Conservation (phyloP, 257 asterid genomes). For the Solanum sparsipilum region DNA sequence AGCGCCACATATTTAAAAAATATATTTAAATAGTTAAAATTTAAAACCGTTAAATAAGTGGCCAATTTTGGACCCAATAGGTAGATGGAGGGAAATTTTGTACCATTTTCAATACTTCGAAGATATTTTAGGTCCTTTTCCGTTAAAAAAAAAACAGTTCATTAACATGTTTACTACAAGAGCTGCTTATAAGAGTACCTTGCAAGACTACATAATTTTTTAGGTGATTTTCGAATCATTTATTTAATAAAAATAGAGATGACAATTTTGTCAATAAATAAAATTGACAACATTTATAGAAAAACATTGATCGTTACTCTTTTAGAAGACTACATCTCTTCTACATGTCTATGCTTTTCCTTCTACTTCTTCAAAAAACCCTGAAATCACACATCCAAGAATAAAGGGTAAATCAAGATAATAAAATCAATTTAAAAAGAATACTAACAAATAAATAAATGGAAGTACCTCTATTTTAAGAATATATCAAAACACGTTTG, state of each 20-base stretch:
- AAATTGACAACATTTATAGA: background rate
- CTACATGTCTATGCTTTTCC: background rate
- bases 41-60: too few relatives aligned
- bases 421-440: background rate
- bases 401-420: background rate
- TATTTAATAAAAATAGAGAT: background rate
- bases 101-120: too few relatives aligned
- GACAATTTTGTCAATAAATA: background rate
- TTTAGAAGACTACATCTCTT: background rate
- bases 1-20: too few relatives aligned
- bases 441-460: background rate
- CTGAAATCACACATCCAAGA: background rate
- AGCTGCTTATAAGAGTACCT: too few relatives aligned
- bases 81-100: too few relatives aligned
- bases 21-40: too few relatives aligned
- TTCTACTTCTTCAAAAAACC: background rate
- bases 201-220: too few relatives aligned
- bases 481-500: background rate
- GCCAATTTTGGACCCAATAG: too few relatives aligned
- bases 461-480: background rate
- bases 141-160: too few relatives aligned
- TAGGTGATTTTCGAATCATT: too few relatives aligned
- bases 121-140: too few relatives aligned
- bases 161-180: too few relatives aligned
- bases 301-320: background rate